Evolutionary conservation across 805 yeast species (phyloP).

Genomic region (Barnettozyma californica): DNA sequence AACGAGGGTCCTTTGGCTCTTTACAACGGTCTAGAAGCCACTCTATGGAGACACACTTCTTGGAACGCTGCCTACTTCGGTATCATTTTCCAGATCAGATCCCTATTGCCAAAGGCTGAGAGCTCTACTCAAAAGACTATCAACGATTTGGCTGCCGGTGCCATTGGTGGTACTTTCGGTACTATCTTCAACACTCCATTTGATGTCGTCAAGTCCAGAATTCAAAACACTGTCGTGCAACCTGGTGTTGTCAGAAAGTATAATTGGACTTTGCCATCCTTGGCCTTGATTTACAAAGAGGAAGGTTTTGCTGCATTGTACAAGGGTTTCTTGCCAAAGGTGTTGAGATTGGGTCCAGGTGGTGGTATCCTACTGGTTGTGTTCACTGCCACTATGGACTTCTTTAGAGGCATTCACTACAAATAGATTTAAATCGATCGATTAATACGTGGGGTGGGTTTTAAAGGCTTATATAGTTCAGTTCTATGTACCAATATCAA

Average conservation of each 20-base stretch:
- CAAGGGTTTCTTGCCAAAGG: conserved; percentile 96
- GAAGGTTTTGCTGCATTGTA: conserved; percentile 91
- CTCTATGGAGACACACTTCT: conserved; percentile 91
- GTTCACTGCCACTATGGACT: conserved; percentile 92
- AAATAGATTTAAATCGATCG: conserved; percentile 6
- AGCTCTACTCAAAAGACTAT: conserved; percentile 68
- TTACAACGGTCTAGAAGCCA: conserved; percentile 94
- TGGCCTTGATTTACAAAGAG: conserved; percentile 69
- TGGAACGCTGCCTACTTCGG: conserved; percentile 99
- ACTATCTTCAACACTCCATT: conserved; percentile 94
- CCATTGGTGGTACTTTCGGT: conserved; percentile 96
- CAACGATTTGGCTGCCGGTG: conserved; percentile 87
- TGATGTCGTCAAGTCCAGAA: conserved; percentile 95
- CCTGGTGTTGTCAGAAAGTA: conserved; percentile 82
- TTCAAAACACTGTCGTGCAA: conserved; percentile 64
- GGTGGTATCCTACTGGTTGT: conserved; percentile 98
- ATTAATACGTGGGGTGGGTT: too few species aligned
- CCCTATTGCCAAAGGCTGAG: conserved; percentile 71
- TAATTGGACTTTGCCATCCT: conserved; percentile 86
- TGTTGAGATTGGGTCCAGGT: conserved; percentile 96
- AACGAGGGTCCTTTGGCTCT: conserved; percentile 77
- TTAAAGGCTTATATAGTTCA: not conserved
- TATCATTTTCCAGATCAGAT: conserved; percentile 80
- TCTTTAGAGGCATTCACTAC: conserved; percentile 53
- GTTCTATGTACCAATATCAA: not conserved